A percentile compares a stretch with the other conserved stretches of the same genome.
These are phyloP conservation scores for Basipetospora chlamydospora DNA, from an alignment of 2,329 filamentous ascomycete genomes.

Conservation along the genomic window DNA sequence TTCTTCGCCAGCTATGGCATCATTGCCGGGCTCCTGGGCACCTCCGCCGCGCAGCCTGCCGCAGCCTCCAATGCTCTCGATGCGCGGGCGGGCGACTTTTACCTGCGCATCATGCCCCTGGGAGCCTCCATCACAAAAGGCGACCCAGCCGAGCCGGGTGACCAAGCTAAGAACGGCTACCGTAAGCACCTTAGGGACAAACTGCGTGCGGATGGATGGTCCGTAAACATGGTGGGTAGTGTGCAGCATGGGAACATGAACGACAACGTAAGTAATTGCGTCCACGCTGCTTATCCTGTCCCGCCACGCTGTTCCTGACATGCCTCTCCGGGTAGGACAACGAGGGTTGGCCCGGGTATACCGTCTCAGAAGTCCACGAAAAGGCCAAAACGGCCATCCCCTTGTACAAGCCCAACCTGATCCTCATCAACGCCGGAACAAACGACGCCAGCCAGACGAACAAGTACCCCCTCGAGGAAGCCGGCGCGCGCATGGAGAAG, in stretches of 20 bases:
- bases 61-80: not conserved
- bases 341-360: conserved; percentile 27
- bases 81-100: not conserved
- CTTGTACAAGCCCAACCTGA: conserved; percentile 21
- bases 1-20: no score
- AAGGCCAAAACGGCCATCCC: conserved; percentile 19
- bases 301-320: no score
- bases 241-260: not conserved
- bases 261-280: conserved; percentile 16
- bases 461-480: conserved; percentile 15
- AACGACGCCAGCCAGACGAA: conserved; percentile 18
- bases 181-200: not conserved
- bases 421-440: conserved; percentile 27
- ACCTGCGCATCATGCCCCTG: not conserved
- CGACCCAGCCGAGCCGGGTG: not conserved
- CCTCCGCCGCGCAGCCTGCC: no score
- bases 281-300: no score
- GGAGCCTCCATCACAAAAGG: not conserved
- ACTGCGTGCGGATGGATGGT: not conserved
- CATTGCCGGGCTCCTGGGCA: no score
- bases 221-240: not conserved
- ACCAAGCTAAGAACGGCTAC: not conserved
- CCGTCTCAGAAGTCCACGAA: conserved; percentile 22
- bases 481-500: conserved; percentile 17
- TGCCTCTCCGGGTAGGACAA: no score